Base-by-base conservation (phyloP, 805 yeast genomes). In the Hyphopichia homilentoma region DNA sequence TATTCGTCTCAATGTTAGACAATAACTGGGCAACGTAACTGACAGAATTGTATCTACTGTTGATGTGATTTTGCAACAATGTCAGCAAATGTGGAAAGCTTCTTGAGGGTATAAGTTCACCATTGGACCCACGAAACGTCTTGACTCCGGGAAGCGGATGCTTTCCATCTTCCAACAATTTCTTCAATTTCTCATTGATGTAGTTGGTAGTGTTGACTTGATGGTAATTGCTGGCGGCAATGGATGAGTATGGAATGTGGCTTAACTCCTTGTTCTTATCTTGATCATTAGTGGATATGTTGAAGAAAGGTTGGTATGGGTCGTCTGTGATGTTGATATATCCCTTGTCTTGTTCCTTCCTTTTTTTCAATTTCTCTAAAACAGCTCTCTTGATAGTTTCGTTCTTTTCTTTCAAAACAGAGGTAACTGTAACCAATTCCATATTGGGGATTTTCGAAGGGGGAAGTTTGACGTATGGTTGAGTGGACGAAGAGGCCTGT, bases 361-460 rank as follows among this genome's bases (percentile, higher is more conserved):
- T 67, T 41, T 83, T 81, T 31, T 76, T 77, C 57, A 90, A 69
- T 54, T 86, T 84, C 45, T 86, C 95, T 41, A 79, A 76, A 30
- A 93, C 96, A n/a, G 86, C 94, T 35, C 79, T 75, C 40, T 80
- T 79, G 40, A 89, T 81, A 5, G 85, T 81, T 35, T 73, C 79
- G 39, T 86, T 82, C 58, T 87, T 86, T 41, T 81, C 89, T 29
- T 75, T 68, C 30, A 84, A 61, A 15, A 87, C 79, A 28, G 78
- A 73, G 34, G 84, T 84, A 7, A 88, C 89, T 5, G 95, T 85
- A 16, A 84, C 81, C 39, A 90, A 67, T 29, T 87, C 95, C 72
- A 89, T 73, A 57, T 90, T 97, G 11, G 97, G 97, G 41, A 90
- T 84, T 58, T 87, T 85, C 2, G 96, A 84, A 23, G 93, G 82